phyloP scores from a whole-genome alignment of 768 basidiomycete species.

The Phallus indusiatus region DNA sequence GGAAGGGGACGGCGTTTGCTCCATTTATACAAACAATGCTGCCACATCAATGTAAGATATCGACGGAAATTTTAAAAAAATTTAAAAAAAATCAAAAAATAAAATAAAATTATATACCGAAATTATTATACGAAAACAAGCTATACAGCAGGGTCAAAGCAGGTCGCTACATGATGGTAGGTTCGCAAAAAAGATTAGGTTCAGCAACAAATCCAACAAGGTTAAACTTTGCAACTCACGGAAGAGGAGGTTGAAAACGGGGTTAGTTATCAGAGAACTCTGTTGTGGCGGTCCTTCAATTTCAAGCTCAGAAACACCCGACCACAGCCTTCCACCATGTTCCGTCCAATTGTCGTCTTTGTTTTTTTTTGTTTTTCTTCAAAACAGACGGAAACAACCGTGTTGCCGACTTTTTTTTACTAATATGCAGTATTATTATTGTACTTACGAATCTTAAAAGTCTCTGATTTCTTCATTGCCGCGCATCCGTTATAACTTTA shows the following conservation, averaged over 20 bases:
- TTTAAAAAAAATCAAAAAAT: neutral
- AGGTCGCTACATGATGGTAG: conserved; percentile 1
- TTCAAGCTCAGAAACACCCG: conserved; percentile 2
- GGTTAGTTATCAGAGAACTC: conserved; percentile 4
- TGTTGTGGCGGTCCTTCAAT: conserved; percentile 1
- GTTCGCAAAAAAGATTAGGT: conserved; percentile 4
- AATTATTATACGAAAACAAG: neutral
- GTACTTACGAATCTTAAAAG: neutral
- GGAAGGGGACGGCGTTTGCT: neutral
- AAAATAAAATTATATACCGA: neutral
- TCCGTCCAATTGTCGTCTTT: neutral
- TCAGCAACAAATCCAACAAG: conserved; percentile 5
- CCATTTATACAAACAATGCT: neutral
- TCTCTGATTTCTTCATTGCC: neutral
- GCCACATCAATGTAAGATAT: neutral
- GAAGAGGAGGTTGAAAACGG: conserved; percentile 11
- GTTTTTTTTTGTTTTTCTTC: neutral
- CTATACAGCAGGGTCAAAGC: neutral
- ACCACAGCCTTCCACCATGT: neutral
- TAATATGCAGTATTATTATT: neutral
- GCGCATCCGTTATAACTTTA: neutral
- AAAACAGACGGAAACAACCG: neutral
- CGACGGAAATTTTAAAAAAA: neutral
- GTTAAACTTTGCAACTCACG: conserved; percentile 10
- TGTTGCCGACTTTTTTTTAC: neutral